Evolutionary conservation across 768 basidiomycete species (phyloP), one percentile per base, ranked within the genome.

Genomic region (Psilocybe cubensis): DNA sequence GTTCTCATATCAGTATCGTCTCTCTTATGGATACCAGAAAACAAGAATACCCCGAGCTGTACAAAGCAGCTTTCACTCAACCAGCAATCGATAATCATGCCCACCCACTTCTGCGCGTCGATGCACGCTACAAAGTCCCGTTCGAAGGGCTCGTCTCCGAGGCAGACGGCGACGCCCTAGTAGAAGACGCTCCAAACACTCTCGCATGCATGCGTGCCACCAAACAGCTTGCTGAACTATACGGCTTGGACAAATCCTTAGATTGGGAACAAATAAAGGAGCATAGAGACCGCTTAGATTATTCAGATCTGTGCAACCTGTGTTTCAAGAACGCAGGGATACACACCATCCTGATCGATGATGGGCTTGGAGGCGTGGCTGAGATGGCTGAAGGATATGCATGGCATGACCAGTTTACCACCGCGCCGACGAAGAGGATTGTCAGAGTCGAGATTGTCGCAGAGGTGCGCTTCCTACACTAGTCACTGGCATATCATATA

Each of bases 1-100:
- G 12, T 23, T 20, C 14, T n/a, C 42, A 33, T 38, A 54, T 24
- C n/a, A n/a, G n/a, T n/a, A n/a, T n/a, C n/a, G n/a, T n/a, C n/a
- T n/a, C 31, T 12, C 31, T 12, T 33, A 33, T 33, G 31, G 31
- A 33, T 33, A n/a, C 12, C 6, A 33, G 12, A 33, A 33, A 12
- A 33, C 31, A 33, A 38, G 41, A 55, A n/a, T 51, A 49, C 43
- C 69, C 64, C 21, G 58, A 57, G 21, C 63, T 76, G n/a, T 57
- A 65, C 50, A 52, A 61, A n/a, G 65, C 70, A 3, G 71, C 72
- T 9, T 70, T 75, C 42, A 63, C 63, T 0, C 73, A 73, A 40
- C 87, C 86, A 18, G 83, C 83, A 0, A 88, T 90, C 66, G 90
- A 92, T 73, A 91, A 92, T 68, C 91, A 92, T 65, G 87, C 89